phyloP scores from a whole-genome alignment of 768 basidiomycete species.

The Mycena latifolia region DNA sequence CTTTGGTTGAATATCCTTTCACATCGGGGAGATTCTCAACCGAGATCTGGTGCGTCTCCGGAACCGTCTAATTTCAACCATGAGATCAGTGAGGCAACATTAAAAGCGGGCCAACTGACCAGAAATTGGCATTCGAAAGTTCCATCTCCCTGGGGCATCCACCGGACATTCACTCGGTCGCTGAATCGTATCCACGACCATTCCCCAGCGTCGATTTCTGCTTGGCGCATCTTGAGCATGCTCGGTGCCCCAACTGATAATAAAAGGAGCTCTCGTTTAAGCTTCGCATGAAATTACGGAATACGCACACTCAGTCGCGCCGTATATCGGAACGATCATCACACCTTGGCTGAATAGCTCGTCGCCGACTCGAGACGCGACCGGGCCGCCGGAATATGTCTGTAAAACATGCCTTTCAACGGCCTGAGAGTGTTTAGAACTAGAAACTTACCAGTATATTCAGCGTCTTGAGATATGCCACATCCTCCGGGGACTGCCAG shows the following conservation, averaged over 20 bases:
- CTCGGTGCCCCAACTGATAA: conserved; percentile 38
- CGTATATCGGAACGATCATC: conserved; percentile 47
- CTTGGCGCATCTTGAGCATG: conserved; percentile 21
- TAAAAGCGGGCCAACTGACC: conserved; percentile 36
- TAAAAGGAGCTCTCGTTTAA: too few species aligned
- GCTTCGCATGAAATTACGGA: not conserved
- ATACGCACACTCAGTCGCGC: conserved; percentile 49
- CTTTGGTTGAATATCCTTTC: conserved; percentile 45
- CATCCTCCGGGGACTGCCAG: conserved; percentile 48
- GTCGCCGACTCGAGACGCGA: conserved; percentile 52
- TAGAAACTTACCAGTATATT: conserved; percentile 41
- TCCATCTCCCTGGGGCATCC: too few species aligned
- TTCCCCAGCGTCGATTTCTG: conserved; percentile 37
- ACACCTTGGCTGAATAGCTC: conserved; percentile 50
- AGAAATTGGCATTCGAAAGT: too few species aligned
- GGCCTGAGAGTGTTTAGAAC: not conserved
- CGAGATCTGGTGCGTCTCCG: conserved; percentile 46
- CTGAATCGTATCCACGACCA: conserved; percentile 48
- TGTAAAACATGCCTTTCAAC: conserved; percentile 21
- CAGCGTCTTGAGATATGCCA: conserved; percentile 45
- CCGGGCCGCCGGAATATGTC: conserved; percentile 50
- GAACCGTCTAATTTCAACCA: conserved; percentile 42
- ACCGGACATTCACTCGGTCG: too few species aligned
- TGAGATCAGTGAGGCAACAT: too few species aligned
- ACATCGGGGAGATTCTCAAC: conserved; percentile 49